Base-by-base conservation (phyloP, 1,139 yeast species). In the Casaregolazyma suthepensis region DNA sequence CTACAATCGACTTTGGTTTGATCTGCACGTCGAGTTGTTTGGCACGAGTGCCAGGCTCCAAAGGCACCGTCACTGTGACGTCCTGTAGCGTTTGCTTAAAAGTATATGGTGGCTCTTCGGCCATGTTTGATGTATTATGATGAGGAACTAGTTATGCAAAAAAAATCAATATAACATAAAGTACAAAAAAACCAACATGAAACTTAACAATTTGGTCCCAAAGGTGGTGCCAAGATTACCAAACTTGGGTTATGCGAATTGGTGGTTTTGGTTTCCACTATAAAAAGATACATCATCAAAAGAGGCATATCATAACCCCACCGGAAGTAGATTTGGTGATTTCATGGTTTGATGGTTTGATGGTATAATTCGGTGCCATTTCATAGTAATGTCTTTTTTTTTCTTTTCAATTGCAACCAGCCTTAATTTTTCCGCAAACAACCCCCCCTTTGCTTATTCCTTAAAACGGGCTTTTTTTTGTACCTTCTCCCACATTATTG, bases 61-160 rank as follows among this genome's bases (percentile, higher is more conserved):
- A 61, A 5, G 70, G 68, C 1, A 71, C 51, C 1, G 66, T 49
- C 17, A 75, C 64, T 0, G 75, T 74, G 13, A 75, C 67, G 43
- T 75, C 79, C 54, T 66, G 69, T 26, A 75, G 65, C 1, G 78
- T 75, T 54, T 75, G 78, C 20, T 64, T 63, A 72, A 75, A 72
- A 17, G 63, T 58, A 55, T 71, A 72, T 13, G 70, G 69, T 31
- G 66, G 59, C 9, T 9, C 9, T 3, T 13, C 17, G 13, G 40
- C 40, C 40, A 35, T 35, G 5, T 35, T 35, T 13, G 13, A 12
- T 31, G 9, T 13, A 12, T 31, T 31, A 35, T 35, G 40, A 35
- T 35, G 40, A 35, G 40, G 40, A 35, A 15, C 31, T 26, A 9
- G 31, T 26, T 26, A 26, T 26, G 31, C 12, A 26, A 22, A 22